These are phyloP conservation scores for Niveomyces coronatus DNA, from an alignment of 2,329 filamentous ascomycete genomes.

Conservation along the genomic window DNA sequence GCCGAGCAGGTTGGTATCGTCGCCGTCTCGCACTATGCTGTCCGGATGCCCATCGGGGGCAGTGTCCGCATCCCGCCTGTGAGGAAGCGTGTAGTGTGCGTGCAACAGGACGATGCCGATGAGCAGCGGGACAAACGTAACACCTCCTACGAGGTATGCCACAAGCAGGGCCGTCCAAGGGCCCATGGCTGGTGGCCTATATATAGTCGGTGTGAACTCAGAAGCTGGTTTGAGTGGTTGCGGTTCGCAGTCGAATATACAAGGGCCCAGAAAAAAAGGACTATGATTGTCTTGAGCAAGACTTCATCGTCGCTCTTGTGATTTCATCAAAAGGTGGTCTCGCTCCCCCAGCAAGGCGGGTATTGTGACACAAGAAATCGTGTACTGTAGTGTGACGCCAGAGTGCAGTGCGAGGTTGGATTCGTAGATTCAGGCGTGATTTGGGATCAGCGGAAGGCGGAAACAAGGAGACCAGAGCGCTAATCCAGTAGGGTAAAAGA, in stretches of 20 bases:
- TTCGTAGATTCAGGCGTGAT: too few relatives aligned
- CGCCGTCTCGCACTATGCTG: slow-evolving; percentile 45
- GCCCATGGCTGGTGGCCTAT: slow-evolving; percentile 28
- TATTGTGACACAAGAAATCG: too few relatives aligned
- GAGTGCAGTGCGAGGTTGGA: too few relatives aligned
- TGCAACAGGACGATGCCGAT: slow-evolving; percentile 51
- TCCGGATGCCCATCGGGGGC: slow-evolving; percentile 21
- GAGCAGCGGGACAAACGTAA: slow-evolving; percentile 76
- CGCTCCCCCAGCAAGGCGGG: background rate
- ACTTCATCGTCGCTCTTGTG: too few relatives aligned
- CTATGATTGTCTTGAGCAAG: too few relatives aligned
- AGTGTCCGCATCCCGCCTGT: slow-evolving; percentile 29
- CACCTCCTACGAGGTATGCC: slow-evolving; percentile 73
- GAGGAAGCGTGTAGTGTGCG: slow-evolving; percentile 58
- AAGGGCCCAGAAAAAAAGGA: too few relatives aligned
- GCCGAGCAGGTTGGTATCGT: slow-evolving; percentile 56
- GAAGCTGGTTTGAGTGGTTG: background rate
- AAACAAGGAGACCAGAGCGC: too few relatives aligned
- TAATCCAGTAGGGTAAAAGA: too few relatives aligned
- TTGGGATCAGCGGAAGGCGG: too few relatives aligned
- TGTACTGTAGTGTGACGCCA: too few relatives aligned
- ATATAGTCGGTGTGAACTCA: background rate
- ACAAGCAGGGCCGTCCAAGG: slow-evolving; percentile 51
- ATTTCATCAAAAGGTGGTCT: too few relatives aligned
- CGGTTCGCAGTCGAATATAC: background rate